Evolutionary conservation across 2,329 filamentous ascomycete genomes (phyloP).

Genomic region (Endocalyx cinctus): DNA sequence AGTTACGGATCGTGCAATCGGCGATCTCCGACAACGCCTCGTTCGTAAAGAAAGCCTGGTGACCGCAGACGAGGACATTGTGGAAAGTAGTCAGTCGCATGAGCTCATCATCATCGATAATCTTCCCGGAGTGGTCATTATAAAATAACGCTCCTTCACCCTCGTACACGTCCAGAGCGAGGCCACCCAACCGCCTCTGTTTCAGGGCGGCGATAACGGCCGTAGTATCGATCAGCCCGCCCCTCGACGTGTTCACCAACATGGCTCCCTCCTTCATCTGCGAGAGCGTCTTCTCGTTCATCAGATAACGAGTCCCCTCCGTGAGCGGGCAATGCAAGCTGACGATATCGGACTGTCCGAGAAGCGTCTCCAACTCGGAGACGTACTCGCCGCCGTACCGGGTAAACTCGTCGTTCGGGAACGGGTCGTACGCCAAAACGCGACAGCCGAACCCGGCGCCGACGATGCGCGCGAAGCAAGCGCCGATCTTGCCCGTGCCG

Average conservation of each 20-base stretch:
- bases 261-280: constrained; percentile 56
- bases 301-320: constrained; percentile 54
- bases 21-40: constrained; percentile 63
- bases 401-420: constrained; percentile 44
- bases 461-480: constrained; percentile 58
- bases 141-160: constrained; percentile 61
- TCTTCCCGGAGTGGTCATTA: constrained; percentile 58
- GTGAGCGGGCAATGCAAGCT: constrained; percentile 64
- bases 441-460: constrained; percentile 61
- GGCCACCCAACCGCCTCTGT: constrained; percentile 51
- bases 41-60: constrained; percentile 66
- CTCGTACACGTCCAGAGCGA: constrained; percentile 67
- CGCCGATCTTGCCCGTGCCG: constrained; percentile 61
- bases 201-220: constrained; percentile 60
- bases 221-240: constrained; percentile 57
- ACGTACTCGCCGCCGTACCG: constrained; percentile 46
- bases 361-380: constrained; percentile 49
- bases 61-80: constrained; percentile 62
- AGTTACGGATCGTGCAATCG: constrained; percentile 53
- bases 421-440: constrained; percentile 58
- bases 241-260: constrained; percentile 65
- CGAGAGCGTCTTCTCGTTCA: constrained; percentile 48
- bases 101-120: constrained; percentile 62
- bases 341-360: constrained; percentile 55
- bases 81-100: constrained; percentile 65